phyloP scores from a whole-genome alignment of 345 rosid genomes.

The Populus tremula region DNA sequence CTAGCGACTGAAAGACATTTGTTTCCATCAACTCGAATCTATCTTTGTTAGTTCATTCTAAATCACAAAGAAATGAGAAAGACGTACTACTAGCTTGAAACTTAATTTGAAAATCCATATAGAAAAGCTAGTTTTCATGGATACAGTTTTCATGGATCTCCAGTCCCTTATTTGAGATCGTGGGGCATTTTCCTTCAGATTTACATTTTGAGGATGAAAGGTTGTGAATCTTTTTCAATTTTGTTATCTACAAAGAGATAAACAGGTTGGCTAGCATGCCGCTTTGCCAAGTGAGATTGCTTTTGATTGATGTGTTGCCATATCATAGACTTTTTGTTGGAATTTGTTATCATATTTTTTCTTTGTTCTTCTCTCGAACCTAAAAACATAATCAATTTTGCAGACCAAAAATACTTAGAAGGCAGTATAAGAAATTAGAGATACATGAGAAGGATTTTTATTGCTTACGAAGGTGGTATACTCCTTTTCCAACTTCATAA shows the following conservation, averaged over 20 bases:
- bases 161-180: not conserved
- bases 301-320: not conserved
- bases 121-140: not conserved
- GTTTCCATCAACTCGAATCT: not conserved
- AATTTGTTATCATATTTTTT: not conserved
- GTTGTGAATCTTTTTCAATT: not conserved
- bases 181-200: not conserved
- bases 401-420: not conserved
- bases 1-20: constrained; percentile 1
- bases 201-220: not conserved
- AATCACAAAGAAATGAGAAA: not conserved
- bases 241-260: not conserved
- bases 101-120: not conserved
- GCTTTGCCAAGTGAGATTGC: not conserved
- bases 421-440: not conserved
- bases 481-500: not conserved
- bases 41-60: not conserved
- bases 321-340: not conserved
- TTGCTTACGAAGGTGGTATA: not conserved
- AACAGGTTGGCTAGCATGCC: not conserved
- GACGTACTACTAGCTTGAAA: not conserved
- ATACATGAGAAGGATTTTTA: too few species aligned
- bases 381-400: not conserved
- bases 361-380: not conserved
- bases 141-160: not conserved